These are phyloP conservation scores for Bipolaris cookei DNA, from an alignment of 2,329 filamentous ascomycete species.

Conservation along the genomic window DNA sequence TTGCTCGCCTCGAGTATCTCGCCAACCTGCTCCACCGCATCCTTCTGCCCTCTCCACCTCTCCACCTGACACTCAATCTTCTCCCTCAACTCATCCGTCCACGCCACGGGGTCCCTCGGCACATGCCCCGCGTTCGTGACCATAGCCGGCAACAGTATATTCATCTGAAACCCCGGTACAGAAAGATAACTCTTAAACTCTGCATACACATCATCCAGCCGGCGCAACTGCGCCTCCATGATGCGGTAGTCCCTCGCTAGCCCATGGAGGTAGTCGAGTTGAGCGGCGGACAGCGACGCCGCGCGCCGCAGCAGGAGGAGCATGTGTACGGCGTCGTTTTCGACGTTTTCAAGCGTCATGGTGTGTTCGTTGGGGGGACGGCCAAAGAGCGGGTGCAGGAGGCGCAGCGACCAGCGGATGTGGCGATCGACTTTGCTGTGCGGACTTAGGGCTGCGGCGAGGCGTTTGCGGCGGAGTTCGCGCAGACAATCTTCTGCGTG, in stretches of 20 bases:
- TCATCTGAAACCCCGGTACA: slow-evolving; percentile 12
- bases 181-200: slow-evolving; percentile 26
- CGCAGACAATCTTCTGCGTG: slow-evolving; percentile 40
- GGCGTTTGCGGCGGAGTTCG: slow-evolving; percentile 31
- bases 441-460: slow-evolving; percentile 25
- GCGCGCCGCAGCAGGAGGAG: slow-evolving; percentile 36
- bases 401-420: slow-evolving; percentile 32
- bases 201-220: slow-evolving; percentile 10
- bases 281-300: slow-evolving; percentile 21
- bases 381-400: slow-evolving; percentile 33
- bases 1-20: slow-evolving; percentile 27
- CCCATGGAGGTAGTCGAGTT: slow-evolving; percentile 26
- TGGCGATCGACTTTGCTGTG: slow-evolving; percentile 19
- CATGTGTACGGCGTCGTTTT: slow-evolving; percentile 25
- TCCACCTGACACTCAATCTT: slow-evolving; percentile 25
- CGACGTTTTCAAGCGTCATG: slow-evolving; percentile 20
- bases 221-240: slow-evolving; percentile 23
- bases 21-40: slow-evolving; percentile 25
- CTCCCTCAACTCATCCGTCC: slow-evolving; percentile 27
- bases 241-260: slow-evolving; percentile 27
- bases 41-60: slow-evolving; percentile 33
- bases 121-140: slow-evolving; percentile 5
- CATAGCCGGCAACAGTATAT: slow-evolving; percentile 1
- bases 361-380: slow-evolving; percentile 15
- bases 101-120: slow-evolving; percentile 29